Base-by-base conservation (phyloP, 371 early-diverging fungal species). In the Lichtheimia corymbifera region DNA sequence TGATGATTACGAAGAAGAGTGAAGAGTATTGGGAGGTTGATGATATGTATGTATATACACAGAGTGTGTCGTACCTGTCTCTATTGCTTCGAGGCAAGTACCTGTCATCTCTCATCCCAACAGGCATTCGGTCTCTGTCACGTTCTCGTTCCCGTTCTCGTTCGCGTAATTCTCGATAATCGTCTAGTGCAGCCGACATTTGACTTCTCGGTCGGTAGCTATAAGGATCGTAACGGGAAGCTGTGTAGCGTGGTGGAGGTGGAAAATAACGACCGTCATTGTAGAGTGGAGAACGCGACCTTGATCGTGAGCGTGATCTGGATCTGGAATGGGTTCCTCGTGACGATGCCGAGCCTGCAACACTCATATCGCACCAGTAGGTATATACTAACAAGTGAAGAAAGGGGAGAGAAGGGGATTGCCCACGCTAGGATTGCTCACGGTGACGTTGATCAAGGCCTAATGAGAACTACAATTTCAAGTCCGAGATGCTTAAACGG, bases 251-350 rank as follows among this genome's bases (percentile, higher is more conserved):
- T 28, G n/a, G 44, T 13, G 41, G 56, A 40, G 72, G 54, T 20
- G 73, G 74, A 18, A 54, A 27, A 63, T 75, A 75, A 42, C 80
- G 63, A 28, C 72, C 72, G 53, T 80, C 80, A 27, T 59, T 77
- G 57, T 75, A 77, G 20, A 76, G 77, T 43, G 80, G 80, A 59
- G 83, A 69, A 63, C 81, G 56, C 63, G 85, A 72, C 67, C 83
- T 50, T 58, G 81, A 66, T 47, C 76, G 73, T 57, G 77, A 74
- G 49, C 85, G 64, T 54, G 81, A 66, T 49, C 76, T 71, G 56
- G 77, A 74, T 53, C 83, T 60, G 53, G 81, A 65, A 58, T 71
- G 77, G 9, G 80, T 77, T 42, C 77, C 80, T 55, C 73, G 72
- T 50, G 80, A 80, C 55, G 80, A 80, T 65, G 76, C 70, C 64